Evolutionary conservation across 106 monocot species (phyloP), one percentile per base, ranked within the genome.

Genomic region (Gastrodia elata): DNA sequence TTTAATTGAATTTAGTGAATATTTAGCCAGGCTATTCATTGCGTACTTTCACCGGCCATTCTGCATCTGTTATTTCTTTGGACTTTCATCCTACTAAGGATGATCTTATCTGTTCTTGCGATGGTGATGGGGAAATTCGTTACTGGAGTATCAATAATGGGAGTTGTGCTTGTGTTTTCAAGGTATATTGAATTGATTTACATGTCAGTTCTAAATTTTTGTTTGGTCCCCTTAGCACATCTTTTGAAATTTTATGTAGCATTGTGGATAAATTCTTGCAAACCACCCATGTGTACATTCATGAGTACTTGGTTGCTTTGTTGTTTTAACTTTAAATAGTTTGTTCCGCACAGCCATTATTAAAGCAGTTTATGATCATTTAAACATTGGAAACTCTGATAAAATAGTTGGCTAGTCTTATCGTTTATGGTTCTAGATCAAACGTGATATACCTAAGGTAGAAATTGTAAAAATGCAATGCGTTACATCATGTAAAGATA

Each of bases 121-220:
- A 91, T 77, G 82, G 80, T 28, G 84, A 88, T 16, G 84, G 88
- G 24, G 91, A 91, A 64, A 86, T 91, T 22, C 91, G 91, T 6
- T 91, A 82, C 44, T 91, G 91, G 91, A 88, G 91, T 74, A 88
- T 91, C 33, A 91, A 86, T n/a, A 84, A 91, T 80, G 86, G 86
- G 20, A 91, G 74, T 30, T 86, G 81, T 72, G 71, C 84, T 32
- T 57, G 82, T 74, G 77, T 88, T 43, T 86, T 84, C 49, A 86
- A 91, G 91, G 91, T 91, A 46, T 46, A 46, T 46, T 14, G 18
- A 46, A 11, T 14, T 46, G 46, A 46, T 46, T 46, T 8, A 46
- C 10, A 11, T 46, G 13, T 46, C 46, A 46, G 10, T 18, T 46
- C 14, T 46, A 46, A 10, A 46, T 46, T 46, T 46, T 46, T 46